Conservation (phyloP, 1,284 basidiomycete species). For the Bondarzewia mesenterica region DNA sequence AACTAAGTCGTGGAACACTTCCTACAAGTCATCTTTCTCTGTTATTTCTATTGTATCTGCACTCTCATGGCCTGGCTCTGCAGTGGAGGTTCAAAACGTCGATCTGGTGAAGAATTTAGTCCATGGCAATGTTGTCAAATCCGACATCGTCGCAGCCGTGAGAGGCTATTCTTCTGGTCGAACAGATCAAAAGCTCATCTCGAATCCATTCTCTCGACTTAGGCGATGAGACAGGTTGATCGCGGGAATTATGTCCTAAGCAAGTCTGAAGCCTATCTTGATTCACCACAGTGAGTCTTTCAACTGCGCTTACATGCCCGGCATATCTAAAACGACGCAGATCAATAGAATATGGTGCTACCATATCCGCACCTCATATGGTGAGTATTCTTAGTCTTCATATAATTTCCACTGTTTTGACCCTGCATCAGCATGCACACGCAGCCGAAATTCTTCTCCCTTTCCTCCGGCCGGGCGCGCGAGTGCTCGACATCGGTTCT, state of each 20-base stretch:
- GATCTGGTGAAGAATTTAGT: constrained; percentile 71
- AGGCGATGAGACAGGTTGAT: constrained; percentile 73
- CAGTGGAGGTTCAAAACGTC: constrained; percentile 55
- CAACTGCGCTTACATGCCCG: too few species aligned
- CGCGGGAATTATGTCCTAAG: constrained; percentile 64
- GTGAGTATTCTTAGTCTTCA: too few species aligned
- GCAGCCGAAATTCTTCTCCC: constrained; percentile 69
- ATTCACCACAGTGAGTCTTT: constrained; percentile 64
- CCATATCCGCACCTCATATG: constrained; percentile 91
- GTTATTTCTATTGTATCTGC: too few species aligned
- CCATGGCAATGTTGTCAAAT: constrained; percentile 38
- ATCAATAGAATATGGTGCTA: constrained; percentile 72
- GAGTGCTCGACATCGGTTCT: constrained; percentile 76
- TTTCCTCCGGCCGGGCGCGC: constrained; percentile 59
- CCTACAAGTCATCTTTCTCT: too few species aligned
- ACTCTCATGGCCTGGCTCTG: constrained; percentile 88
- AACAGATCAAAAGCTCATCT: not conserved
- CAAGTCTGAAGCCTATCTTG: constrained; percentile 59
- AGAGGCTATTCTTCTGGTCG: constrained; percentile 11
- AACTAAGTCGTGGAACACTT: too few species aligned
- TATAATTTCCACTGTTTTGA: too few species aligned
- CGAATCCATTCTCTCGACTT: not conserved
- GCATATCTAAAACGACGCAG: constrained; percentile 26
- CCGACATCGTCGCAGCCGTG: constrained; percentile 41
- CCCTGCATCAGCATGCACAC: constrained; percentile 88